A percentile compares a stretch with the other conserved stretches of the same genome.
Evolutionary conservation across 805 yeast species (phyloP).

Genomic region (Candida ficus): DNA sequence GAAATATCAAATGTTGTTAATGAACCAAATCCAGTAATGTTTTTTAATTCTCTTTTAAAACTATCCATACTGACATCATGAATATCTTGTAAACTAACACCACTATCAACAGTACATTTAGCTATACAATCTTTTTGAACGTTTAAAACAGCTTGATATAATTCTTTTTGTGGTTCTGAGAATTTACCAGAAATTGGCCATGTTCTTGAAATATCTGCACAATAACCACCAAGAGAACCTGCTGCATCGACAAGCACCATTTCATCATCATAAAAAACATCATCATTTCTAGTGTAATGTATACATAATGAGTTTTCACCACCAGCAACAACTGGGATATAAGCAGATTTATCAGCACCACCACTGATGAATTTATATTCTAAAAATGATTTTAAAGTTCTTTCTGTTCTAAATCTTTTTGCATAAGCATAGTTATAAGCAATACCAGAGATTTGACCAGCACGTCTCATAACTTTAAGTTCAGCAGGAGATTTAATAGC

Average conservation of each 20-base stretch:
- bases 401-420: conserved; percentile 60
- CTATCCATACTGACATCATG: conserved; percentile 63
- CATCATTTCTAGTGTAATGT: conserved; percentile 92
- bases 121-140: conserved; percentile 78
- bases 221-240: conserved; percentile 88
- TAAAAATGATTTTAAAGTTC: conserved; percentile 70
- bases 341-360: conserved; percentile 88
- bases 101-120: conserved; percentile 50
- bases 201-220: conserved; percentile 92
- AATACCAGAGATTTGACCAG: conserved; percentile 76
- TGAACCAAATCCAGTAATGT: conserved; percentile 56
- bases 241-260: conserved; percentile 93
- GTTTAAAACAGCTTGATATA: conserved; percentile 82
- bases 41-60: conserved; percentile 59
- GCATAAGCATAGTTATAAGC: conserved; percentile 84
- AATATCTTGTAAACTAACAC: conserved; percentile 61
- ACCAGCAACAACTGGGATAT: conserved; percentile 94
- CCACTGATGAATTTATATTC: conserved; percentile 79
- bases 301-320: conserved; percentile 87
- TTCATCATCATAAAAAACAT: conserved; percentile 68
- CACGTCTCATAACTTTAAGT: conserved; percentile 70
- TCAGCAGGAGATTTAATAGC: conserved; percentile 74
- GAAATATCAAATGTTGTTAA: conserved; percentile 49
- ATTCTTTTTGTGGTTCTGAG: conserved; percentile 71
- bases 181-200: conserved; percentile 88